Conservation (phyloP, 2,329 filamentous ascomycete genomes). For the Aspergillus brasiliensis region DNA sequence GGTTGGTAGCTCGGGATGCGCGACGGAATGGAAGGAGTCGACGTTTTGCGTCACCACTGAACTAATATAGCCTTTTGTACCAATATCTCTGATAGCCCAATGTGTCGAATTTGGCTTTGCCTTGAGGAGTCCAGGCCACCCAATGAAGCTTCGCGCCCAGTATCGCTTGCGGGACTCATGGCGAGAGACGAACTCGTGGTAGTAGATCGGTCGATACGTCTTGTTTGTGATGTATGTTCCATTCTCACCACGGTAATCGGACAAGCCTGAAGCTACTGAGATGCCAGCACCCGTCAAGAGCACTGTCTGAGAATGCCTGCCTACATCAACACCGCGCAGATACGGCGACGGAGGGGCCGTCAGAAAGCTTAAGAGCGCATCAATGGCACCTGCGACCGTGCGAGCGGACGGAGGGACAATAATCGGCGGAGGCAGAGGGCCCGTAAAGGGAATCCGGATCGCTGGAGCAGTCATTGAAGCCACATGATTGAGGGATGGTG, state of each 20-base stretch:
- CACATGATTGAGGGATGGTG: constrained; percentile 16
- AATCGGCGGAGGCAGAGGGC: constrained; percentile 72
- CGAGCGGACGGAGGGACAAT: constrained; percentile 73
- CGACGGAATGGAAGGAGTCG: constrained; percentile 82
- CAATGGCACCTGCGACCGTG: constrained; percentile 71
- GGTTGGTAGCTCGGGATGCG: constrained; percentile 74
- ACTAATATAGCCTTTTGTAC: constrained; percentile 69
- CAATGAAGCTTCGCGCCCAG: constrained; percentile 92
- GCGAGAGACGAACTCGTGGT: constrained; percentile 78
- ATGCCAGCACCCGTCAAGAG: constrained; percentile 83
- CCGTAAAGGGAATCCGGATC: constrained; percentile 89
- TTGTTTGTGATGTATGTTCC: constrained; percentile 94
- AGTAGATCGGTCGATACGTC: constrained; percentile 88
- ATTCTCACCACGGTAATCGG: constrained; percentile 86
- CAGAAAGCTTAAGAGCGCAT: constrained; percentile 77
- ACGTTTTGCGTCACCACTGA: constrained; percentile 94
- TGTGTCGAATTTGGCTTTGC: constrained; percentile 81
- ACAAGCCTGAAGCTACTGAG: constrained; percentile 87
- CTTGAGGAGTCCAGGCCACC: constrained; percentile 79
- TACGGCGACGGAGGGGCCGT: constrained; percentile 57
- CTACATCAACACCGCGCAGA: constrained; percentile 47
- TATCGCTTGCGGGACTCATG: constrained; percentile 90
- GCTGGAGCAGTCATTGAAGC: constrained; percentile 67
- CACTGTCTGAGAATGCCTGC: constrained; percentile 59
- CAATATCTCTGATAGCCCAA: constrained; percentile 72